Evolutionary conservation across 2,329 filamentous ascomycete species (phyloP), one percentile per base, ranked within the genome.

Genomic region (Pyrenophora teres): DNA sequence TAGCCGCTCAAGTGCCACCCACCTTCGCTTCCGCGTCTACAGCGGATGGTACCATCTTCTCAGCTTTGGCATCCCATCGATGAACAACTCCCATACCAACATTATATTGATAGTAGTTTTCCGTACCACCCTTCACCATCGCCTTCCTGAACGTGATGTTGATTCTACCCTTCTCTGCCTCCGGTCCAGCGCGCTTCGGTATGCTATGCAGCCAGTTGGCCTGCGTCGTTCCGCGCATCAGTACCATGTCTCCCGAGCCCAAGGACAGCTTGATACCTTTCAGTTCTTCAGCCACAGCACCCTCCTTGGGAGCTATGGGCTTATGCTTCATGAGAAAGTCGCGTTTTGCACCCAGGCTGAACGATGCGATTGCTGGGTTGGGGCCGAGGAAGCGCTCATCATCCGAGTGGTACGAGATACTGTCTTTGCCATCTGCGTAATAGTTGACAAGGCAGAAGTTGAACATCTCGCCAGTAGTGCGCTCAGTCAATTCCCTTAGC

Each of bases 31-130:
- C 44, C 13, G 36, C 35, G 36, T 33, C 38, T 35, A 51, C 19
- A 52, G 55, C 50, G 70, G 76, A 78, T 8, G 66, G 56, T 39
- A 68, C 52, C 80, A 83, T 83, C 64, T 85, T 82, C 54, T 80
- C 74, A 52, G 71, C 76, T 40, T 57, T 69, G 15, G 76, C 77
- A 69, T 89, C 79, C 89, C 89, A 92, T 63, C 79, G 81, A 70
- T 85, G 87, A n/a, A 87, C 82, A 1, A 77, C 79, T 0, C 89
- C 89, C 33, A 73, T 80, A 0, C 89, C 89, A 43, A 92, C 87
- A 74, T 93, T 93, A 74, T 93, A 93, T 66, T 85, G 83, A 71
- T 93, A 92, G 71, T 93, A 92, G 71, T 93, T 93, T 64, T 90
- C 86, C 23, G 88, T 92, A 1, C 88, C 89, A 3, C 78, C 87